Evolutionary conservation across 2,329 filamentous ascomycete genomes (phyloP).

Genomic region (Neurospora crassa): DNA sequence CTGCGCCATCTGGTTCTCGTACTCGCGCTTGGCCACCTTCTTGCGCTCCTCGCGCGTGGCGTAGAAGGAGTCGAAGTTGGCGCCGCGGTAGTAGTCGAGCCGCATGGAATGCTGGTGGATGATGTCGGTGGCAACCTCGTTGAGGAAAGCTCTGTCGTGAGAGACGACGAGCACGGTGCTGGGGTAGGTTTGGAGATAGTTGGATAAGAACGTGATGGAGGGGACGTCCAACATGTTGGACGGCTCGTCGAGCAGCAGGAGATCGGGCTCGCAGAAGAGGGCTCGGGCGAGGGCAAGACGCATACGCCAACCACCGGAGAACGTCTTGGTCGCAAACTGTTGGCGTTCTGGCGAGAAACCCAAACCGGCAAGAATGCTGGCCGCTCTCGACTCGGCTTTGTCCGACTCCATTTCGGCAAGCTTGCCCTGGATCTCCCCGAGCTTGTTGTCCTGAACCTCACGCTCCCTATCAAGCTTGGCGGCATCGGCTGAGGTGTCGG

Average conservation of each 20-base stretch:
- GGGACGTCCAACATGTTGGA: constrained; percentile 99
- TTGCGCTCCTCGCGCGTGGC: constrained; percentile 93
- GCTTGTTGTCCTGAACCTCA: constrained; percentile 80
- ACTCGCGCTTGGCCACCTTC: constrained; percentile 93
- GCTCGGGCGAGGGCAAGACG: constrained; percentile 88
- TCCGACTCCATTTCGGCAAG: constrained; percentile 98
- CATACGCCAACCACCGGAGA: constrained; percentile 99
- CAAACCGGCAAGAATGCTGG: constrained; percentile 91
- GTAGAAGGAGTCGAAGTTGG: constrained; percentile 96
- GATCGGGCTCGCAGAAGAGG: constrained; percentile 94
- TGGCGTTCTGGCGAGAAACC: constrained; percentile 93
- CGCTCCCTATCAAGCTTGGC: constrained; percentile 75
- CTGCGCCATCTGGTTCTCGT: constrained; percentile 95
- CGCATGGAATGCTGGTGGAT: constrained; percentile 96
- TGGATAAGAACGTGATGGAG: constrained; percentile 96
- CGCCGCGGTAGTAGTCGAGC: constrained; percentile 95
- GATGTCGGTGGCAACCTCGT: constrained; percentile 98
- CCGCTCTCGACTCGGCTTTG: constrained; percentile 90
- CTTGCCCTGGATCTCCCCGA: constrained; percentile 86
- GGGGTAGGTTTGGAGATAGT: constrained; percentile 88
- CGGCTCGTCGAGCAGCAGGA: constrained; percentile 94
- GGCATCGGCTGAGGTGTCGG: constrained; percentile 86
- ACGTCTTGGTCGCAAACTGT: constrained; percentile 88
- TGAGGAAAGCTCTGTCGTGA: constrained; percentile 97
- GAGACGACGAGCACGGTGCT: constrained; percentile 94